Percentiles rank a stretch among this genome's conserved stretches.
These are phyloP conservation scores for Avicennia marina DNA, from an alignment of 257 asterid species.

Conservation along the genomic window DNA sequence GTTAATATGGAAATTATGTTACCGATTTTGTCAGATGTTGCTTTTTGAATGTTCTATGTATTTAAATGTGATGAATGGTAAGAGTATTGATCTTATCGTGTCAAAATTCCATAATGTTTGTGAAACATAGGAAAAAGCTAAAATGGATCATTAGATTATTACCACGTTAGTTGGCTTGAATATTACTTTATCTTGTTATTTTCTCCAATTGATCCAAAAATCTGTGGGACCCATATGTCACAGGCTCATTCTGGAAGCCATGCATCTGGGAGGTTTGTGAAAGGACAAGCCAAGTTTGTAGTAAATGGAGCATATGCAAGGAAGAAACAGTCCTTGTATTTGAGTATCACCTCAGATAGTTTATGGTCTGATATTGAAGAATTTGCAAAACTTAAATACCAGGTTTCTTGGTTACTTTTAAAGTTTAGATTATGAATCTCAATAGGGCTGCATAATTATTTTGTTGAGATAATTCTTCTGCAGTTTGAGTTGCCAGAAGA, in stretches of 20 bases:
- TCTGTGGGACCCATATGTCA: conserved; percentile 12
- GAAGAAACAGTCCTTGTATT: conserved; percentile 56
- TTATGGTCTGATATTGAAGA: conserved; percentile 85
- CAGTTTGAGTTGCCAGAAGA: conserved; percentile 82
- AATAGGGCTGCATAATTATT: conserved; percentile 1
- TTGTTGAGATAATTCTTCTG: conserved; percentile 17
- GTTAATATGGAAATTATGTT: no score
- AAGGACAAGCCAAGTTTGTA: conserved; percentile 48
- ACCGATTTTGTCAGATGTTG: no score
- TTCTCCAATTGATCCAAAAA: neutral
- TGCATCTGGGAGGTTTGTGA: conserved; percentile 42
- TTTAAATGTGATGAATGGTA: no score
- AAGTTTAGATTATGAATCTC: conserved; percentile 6
- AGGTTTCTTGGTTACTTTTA: conserved; percentile 66
- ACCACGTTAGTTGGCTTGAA: no score
- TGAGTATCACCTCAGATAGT: conserved; percentile 58
- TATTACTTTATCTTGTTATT: no score
- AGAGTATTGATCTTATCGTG: no score
- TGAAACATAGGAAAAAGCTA: no score
- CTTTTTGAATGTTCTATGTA: no score
- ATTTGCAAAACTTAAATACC: conserved; percentile 77
- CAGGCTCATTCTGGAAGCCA: conserved; percentile 55
- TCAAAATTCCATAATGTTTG: no score
- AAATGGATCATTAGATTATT: no score
- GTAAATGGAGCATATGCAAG: conserved; percentile 39